Percentiles rank a stretch among this genome's conserved stretches.
These are phyloP conservation scores for Quercus cerris DNA, from an alignment of 306 rosid genomes.

Conservation along the genomic window DNA sequence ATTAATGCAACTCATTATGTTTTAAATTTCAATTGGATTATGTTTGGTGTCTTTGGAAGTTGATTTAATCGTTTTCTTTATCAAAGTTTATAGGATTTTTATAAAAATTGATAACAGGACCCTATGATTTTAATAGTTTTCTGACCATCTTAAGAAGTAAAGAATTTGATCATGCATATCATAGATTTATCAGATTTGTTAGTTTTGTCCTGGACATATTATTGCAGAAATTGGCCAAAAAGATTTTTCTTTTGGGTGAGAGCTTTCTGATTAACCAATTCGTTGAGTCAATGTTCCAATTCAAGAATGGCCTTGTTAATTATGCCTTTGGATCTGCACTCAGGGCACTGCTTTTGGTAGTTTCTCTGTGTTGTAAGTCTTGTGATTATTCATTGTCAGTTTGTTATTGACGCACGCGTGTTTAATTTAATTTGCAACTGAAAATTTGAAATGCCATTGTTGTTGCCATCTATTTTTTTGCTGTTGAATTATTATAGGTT, in stretches of 20 bases:
- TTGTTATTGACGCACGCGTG: conserved; percentile 11
- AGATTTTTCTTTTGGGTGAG: conserved; percentile 78
- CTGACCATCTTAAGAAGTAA: too few relatives aligned
- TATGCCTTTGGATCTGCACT: conserved; percentile 97
- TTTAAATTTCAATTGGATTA: too few relatives aligned
- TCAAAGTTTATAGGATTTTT: too few relatives aligned
- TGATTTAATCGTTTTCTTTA: too few relatives aligned
- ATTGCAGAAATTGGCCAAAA: conserved; percentile 83
- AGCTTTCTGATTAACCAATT: conserved; percentile 40
- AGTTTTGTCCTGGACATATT: background rate
- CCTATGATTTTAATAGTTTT: too few relatives aligned
- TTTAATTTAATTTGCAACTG: background rate
- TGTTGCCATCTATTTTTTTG: background rate
- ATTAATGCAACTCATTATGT: too few relatives aligned
- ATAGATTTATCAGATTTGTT: too few relatives aligned
- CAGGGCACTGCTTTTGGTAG: conserved; percentile 91
- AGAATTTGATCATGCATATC: too few relatives aligned
- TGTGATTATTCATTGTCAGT: conserved; percentile 20
- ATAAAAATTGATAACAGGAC: too few relatives aligned
- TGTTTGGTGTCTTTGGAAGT: too few relatives aligned
- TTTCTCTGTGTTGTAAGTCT: conserved; percentile 22
- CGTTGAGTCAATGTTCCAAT: conserved; percentile 68
- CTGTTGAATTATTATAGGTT: background rate
- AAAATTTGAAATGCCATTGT: background rate
- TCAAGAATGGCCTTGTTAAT: conserved; percentile 87